These are phyloP conservation scores for Cystofilobasidium ferigula DNA, from an alignment of 768 basidiomycete genomes.

Conservation along the genomic window DNA sequence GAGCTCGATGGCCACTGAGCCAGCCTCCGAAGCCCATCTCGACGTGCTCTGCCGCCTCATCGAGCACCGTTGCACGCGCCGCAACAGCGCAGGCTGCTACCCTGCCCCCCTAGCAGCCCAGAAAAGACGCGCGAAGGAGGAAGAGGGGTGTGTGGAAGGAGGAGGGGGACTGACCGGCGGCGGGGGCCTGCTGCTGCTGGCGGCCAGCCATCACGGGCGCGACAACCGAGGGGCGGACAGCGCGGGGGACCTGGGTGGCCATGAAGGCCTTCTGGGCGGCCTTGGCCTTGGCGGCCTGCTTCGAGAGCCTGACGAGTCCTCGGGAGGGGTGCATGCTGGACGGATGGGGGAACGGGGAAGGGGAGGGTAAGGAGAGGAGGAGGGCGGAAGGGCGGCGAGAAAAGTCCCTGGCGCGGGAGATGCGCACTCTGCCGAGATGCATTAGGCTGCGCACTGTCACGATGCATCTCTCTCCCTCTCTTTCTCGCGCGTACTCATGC, in stretches of 20 bases:
- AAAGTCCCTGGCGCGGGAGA: background rate
- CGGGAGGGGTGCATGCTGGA: constrained; percentile 21
- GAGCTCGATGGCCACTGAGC: too few species aligned
- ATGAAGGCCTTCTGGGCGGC: constrained; percentile 23
- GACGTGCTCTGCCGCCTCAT: too few species aligned
- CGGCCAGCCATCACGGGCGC: constrained; percentile 13
- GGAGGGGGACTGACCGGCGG: constrained; percentile 5
- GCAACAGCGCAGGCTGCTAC: too few species aligned
- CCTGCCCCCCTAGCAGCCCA: too few species aligned
- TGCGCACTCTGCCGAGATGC: background rate
- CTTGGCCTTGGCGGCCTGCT: constrained; percentile 24
- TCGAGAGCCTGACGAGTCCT: constrained; percentile 20
- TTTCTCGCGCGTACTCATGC: too few species aligned
- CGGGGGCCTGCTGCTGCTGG: constrained; percentile 11
- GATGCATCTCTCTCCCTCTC: background rate
- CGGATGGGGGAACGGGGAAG: background rate
- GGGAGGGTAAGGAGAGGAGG: constrained; percentile 9
- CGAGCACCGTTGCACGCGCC: too few species aligned
- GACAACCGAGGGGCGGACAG: constrained; percentile 19
- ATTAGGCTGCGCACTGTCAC: background rate
- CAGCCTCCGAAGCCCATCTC: too few species aligned
- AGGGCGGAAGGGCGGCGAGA: background rate
- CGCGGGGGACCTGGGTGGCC: constrained; percentile 11
- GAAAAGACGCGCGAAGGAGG: background rate
- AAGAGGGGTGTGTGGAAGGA: background rate